Evolutionary conservation across 129 eudicot genomes (phyloP).

Genomic region (Sambucus nigra): DNA sequence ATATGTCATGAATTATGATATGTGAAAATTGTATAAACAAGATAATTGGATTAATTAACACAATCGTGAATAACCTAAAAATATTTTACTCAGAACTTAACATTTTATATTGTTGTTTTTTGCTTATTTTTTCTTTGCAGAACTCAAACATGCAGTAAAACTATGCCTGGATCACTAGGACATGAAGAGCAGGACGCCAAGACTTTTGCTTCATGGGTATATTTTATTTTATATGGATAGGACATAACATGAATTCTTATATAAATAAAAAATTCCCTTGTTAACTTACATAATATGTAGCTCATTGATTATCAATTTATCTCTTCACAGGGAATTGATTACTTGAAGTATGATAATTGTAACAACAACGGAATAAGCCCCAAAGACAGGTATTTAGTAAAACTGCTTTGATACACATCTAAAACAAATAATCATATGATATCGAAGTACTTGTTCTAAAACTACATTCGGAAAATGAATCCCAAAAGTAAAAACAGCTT

Average conservation of each 20-base stretch:
- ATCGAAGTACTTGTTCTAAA: too few species aligned
- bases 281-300: neutral
- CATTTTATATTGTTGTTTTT: neutral
- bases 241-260: too few species aligned
- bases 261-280: too few species aligned
- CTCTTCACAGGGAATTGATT: slow-evolving; percentile 57
- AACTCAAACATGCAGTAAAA: slow-evolving; percentile 61
- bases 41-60: too few species aligned
- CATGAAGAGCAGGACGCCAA: slow-evolving; percentile 89
- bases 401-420: too few species aligned
- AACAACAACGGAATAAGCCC: slow-evolving; percentile 42
- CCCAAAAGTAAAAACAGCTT: too few species aligned
- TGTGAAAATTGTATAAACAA: neutral
- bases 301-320: neutral
- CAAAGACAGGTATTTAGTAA: slow-evolving; percentile 51
- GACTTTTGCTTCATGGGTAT: slow-evolving; percentile 94
- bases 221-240: neutral
- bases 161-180: slow-evolving; percentile 91
- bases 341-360: slow-evolving; percentile 85
- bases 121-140: slow-evolving; percentile 25
- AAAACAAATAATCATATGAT: too few species aligned
- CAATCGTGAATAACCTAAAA: too few species aligned
- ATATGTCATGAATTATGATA: neutral
- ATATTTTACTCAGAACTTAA: too few species aligned
- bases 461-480: too few species aligned